Evolutionary conservation across 805 yeast genomes (phyloP), one percentile per base, ranked within the genome.

Genomic region (Hanseniaspora valbyensis): DNA sequence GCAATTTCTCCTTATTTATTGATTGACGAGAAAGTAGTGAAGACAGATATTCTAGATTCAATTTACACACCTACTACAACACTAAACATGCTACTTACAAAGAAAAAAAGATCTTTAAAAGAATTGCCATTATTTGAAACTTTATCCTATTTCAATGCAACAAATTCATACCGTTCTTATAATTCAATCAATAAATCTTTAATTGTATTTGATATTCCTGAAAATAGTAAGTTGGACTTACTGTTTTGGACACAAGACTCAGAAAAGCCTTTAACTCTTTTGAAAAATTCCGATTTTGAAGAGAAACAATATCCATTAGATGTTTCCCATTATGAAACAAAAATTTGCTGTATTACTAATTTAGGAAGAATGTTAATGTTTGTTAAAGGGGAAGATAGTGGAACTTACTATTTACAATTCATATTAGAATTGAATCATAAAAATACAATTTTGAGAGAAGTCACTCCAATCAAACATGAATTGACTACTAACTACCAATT

Each of bases 301-400:
- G 51, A 48, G 16, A 48, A 33, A 19, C 18, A 33, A 5, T 40
- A 48, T 16, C 22, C 42, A 18, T 14, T 48, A 6, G 33, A 42
- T 13, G 16, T 48, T n/a, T 48, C 51, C 4, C 44, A 66, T 41
- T 67, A 67, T 48, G 62, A 69, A 50, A 68, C 70, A 9, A 72
- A 84, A 54, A 72, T 80, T 1, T 57, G 81, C 53, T 55, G 82
- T 13, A 66, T 81, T 0, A 83, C 89, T 1, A 69, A 77, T 1
- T 72, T 72, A 59, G 90, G 88, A 1, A 68, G 89, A 43, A 77
- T 75, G 0, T 62, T 83, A 53, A 59, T 82, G 1, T 76, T 83
- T 54, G 60, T 57, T 1, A 64, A 66, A 56, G 57, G 57, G 21
- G 51, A 65, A 10, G 25, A 64, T 62, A 9, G 64, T 66, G 19